Conservation (phyloP, 2,329 filamentous ascomycete genomes). For the Talaromyces sp. region DNA sequence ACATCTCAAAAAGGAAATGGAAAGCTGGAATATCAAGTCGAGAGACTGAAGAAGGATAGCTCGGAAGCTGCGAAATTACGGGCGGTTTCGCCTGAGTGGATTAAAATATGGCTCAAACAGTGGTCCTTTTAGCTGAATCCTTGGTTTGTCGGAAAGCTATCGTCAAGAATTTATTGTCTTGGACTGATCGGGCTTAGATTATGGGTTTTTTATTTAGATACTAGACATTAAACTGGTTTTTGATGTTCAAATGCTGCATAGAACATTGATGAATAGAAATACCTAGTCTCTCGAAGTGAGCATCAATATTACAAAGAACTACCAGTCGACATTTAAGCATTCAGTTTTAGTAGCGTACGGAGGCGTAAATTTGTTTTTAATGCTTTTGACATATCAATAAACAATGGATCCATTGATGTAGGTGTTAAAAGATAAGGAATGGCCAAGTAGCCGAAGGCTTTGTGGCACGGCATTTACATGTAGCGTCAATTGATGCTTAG, state of each 20-base stretch:
- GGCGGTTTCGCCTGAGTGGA: constrained; percentile 7
- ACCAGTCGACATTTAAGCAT: too few relatives aligned
- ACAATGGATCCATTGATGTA: too few relatives aligned
- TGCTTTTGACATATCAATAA: too few relatives aligned
- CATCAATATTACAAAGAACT: too few relatives aligned
- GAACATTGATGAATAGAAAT: neutral
- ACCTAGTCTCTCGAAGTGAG: neutral
- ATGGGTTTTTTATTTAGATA: neutral
- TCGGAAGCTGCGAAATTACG: constrained; percentile 3
- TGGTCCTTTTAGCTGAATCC: constrained; percentile 6
- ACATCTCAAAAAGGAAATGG: neutral
- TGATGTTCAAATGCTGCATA: neutral
- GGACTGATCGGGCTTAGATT: neutral
- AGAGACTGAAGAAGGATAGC: constrained; percentile 7
- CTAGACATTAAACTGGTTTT: neutral
- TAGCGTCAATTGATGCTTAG: too few relatives aligned
- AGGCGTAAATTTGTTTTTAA: too few relatives aligned
- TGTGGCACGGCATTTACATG: too few relatives aligned
- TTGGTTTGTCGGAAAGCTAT: neutral
- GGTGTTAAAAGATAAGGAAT: too few relatives aligned
- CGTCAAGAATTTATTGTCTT: neutral
- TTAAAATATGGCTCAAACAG: constrained; percentile 10
- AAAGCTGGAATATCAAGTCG: constrained; percentile 3
- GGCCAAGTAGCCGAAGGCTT: too few relatives aligned
- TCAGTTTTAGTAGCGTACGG: too few relatives aligned